Evolutionary conservation across 176 grass and related monocot genomes (phyloP).

Genomic region (Cymbopogon citratus): DNA sequence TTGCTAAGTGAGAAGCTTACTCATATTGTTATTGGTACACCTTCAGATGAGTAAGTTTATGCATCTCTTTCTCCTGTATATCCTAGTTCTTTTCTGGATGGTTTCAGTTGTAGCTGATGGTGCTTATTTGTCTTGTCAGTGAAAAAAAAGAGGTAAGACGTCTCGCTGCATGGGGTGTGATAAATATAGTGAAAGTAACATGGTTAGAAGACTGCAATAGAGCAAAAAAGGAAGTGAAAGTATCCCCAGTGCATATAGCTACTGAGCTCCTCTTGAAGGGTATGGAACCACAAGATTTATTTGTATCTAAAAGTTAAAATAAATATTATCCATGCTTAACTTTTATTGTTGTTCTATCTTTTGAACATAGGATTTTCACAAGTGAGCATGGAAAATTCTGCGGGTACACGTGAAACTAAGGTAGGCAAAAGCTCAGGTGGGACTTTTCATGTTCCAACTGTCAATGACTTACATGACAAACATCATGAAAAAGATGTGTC

Average conservation of each 20-base stretch:
- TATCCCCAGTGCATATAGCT: constrained; percentile 56
- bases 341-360: constrained; percentile 6
- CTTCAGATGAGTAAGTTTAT: constrained; percentile 87
- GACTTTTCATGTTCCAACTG: constrained; percentile 36
- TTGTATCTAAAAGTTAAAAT: constrained; percentile 6
- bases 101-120: constrained; percentile 21
- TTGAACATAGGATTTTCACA: constrained; percentile 41
- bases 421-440: constrained; percentile 34
- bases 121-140: constrained; percentile 43
- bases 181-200: constrained; percentile 60
- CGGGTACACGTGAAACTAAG: constrained; percentile 42
- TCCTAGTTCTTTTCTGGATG: constrained; percentile 21
- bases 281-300: constrained; percentile 28
- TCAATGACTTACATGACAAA: constrained; percentile 41
- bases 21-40: constrained; percentile 82
- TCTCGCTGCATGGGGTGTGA: constrained; percentile 72
- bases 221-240: constrained; percentile 61
- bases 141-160: constrained; percentile 81
- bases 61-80: constrained; percentile 13
- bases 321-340: constrained; percentile 9
- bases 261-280: constrained; percentile 74
- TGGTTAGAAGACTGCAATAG: constrained; percentile 91
- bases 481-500: constrained; percentile 29
- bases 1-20: constrained; percentile 77
- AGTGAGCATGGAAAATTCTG: constrained; percentile 36